A percentile compares a stretch with the other conserved stretches of the same genome.
phyloP scores from a whole-genome alignment of 2,329 filamentous ascomycete species.

The Cryphonectria radicalis region DNA sequence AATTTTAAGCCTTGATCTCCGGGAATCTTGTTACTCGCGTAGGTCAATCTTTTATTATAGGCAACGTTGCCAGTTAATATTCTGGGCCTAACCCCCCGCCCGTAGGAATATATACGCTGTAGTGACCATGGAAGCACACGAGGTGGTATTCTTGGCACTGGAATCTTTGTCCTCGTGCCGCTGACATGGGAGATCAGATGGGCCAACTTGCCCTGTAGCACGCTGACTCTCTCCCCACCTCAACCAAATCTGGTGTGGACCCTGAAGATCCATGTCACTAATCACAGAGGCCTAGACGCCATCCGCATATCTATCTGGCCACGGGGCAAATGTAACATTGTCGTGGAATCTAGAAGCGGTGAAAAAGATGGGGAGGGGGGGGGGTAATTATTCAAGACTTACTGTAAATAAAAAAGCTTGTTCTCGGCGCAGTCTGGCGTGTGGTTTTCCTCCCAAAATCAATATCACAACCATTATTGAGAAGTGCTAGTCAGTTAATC shows the following conservation, averaged over 20 bases:
- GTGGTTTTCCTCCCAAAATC: background rate
- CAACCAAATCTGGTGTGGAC: background rate
- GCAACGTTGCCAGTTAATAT: background rate
- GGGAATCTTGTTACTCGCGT: background rate
- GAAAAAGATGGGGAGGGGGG: background rate
- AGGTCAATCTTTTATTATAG: background rate
- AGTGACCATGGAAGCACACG: background rate
- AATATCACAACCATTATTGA: background rate
- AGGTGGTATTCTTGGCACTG: slow-evolving; percentile 15
- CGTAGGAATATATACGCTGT: background rate
- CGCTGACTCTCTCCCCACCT: background rate
- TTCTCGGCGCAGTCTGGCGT: background rate
- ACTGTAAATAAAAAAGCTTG: background rate
- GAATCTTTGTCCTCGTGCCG: slow-evolving; percentile 11
- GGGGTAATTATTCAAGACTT: background rate
- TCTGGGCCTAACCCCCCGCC: background rate
- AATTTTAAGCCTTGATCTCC: background rate
- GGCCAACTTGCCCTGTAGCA: background rate
- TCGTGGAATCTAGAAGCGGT: background rate
- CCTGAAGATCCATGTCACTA: slow-evolving; percentile 14
- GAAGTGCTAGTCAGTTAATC: background rate
- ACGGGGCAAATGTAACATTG: background rate
- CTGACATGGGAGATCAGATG: slow-evolving; percentile 9
- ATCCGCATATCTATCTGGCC: background rate
- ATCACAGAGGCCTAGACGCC: background rate